A percentile compares a stretch with the other conserved stretches of the same genome.
Evolutionary conservation across 805 yeast genomes (phyloP).

Genomic region (Clavispora carvajalis): DNA sequence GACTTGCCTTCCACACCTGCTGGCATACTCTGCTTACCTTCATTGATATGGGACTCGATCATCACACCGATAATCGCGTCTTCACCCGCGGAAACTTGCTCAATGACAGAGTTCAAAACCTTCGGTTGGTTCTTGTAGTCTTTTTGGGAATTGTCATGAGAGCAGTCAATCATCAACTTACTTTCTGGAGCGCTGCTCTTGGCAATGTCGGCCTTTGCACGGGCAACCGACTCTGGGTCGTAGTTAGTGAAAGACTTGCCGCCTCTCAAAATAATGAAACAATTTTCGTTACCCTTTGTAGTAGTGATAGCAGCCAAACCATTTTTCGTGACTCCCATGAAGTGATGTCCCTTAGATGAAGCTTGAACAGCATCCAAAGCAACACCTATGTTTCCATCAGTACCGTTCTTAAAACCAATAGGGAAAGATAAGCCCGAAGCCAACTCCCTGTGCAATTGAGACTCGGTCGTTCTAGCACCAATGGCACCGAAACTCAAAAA

Average conservation of each 20-base stretch:
- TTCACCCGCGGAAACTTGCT: slow-evolving; percentile 75
- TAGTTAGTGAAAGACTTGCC: slow-evolving; percentile 91
- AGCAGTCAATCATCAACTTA: slow-evolving; percentile 81
- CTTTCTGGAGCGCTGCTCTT: slow-evolving; percentile 54
- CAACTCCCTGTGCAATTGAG: slow-evolving; percentile 93
- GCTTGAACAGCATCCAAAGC: slow-evolving; percentile 93
- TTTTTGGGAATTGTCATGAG: slow-evolving; percentile 93
- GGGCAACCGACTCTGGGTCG: slow-evolving; percentile 67
- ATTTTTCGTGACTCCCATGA: slow-evolving; percentile 90
- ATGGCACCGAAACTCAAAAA: slow-evolving; percentile 95
- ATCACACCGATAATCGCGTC: slow-evolving; percentile 81
- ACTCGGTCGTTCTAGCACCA: slow-evolving; percentile 98
- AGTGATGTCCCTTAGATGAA: slow-evolving; percentile 90
- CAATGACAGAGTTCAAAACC: slow-evolving; percentile 73
- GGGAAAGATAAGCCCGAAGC: slow-evolving; percentile 98
- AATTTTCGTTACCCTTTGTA: slow-evolving; percentile 87
- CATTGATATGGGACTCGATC: slow-evolving; percentile 91
- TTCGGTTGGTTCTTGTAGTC: slow-evolving; percentile 90
- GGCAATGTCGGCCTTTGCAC: slow-evolving; percentile 44
- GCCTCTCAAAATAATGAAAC: slow-evolving; percentile 91
- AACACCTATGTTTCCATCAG: slow-evolving; percentile 92
- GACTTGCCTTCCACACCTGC: slow-evolving; percentile 61
- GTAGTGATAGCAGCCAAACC: slow-evolving; percentile 96
- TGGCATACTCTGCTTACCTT: slow-evolving; percentile 85
- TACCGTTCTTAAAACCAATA: slow-evolving; percentile 96